Evolutionary conservation across 768 basidiomycete genomes (phyloP).

Genomic region (Pleurotus sapidus): DNA sequence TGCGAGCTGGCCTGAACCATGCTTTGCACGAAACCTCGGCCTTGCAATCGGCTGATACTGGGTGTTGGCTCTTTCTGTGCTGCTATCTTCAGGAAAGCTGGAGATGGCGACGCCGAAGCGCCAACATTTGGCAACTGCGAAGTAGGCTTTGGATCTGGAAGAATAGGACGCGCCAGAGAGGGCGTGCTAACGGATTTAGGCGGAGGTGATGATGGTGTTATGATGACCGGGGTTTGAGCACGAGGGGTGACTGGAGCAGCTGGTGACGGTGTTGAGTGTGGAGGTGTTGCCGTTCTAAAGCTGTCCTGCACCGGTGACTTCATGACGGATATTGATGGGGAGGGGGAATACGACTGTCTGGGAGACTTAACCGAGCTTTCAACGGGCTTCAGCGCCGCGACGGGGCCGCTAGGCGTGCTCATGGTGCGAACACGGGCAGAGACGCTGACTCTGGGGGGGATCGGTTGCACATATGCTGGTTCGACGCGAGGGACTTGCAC

Average conservation of each 20-base stretch:
- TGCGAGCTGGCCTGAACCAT: constrained; percentile 71
- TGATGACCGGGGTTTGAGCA: constrained; percentile 15
- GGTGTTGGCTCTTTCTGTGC: constrained; percentile 73
- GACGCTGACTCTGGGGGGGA: neutral
- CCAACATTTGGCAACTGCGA: constrained; percentile 41
- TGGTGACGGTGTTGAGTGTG: constrained; percentile 7
- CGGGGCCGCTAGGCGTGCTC: constrained; percentile 21
- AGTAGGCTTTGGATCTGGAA: constrained; percentile 45
- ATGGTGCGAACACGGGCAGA: constrained; percentile 36
- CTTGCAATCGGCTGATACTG: constrained; percentile 78
- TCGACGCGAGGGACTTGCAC: neutral
- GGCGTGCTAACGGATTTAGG: constrained; percentile 35
- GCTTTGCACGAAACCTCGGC: constrained; percentile 83
- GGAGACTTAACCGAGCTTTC: neutral
- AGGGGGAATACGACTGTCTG: neutral
- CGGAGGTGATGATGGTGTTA: constrained; percentile 16
- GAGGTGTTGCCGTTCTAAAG: neutral
- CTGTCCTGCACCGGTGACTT: neutral
- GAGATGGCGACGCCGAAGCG: constrained; percentile 42
- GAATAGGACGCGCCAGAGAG: constrained; percentile 52
- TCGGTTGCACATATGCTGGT: neutral
- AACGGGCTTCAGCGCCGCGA: constrained; percentile 9
- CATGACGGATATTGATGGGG: neutral
- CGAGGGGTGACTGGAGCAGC: constrained; percentile 23
- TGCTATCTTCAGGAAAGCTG: constrained; percentile 56